Percentiles rank a stretch among this genome's conserved stretches.
Evolutionary conservation across 2,329 filamentous ascomycete species (phyloP).

Genomic region (Podosphaera leucotricha): DNA sequence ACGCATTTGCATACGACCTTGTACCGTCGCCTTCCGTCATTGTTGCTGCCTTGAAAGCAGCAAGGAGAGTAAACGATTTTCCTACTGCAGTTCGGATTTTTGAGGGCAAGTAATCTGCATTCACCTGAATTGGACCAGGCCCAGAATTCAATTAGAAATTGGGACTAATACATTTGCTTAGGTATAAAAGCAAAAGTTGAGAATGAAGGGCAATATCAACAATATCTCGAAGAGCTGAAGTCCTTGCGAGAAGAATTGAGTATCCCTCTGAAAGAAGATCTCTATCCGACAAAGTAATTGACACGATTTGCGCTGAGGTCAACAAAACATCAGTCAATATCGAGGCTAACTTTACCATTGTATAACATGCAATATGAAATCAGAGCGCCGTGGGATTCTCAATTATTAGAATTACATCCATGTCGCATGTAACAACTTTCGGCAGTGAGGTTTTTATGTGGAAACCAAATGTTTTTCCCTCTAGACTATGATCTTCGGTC

Average conservation of each 20-base stretch:
- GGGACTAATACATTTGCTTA: constrained; percentile 18
- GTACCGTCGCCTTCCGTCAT: constrained; percentile 85
- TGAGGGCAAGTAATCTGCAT: constrained; percentile 49
- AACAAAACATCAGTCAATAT: too few species aligned
- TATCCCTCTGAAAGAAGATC: constrained; percentile 70
- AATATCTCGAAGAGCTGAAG: constrained; percentile 88
- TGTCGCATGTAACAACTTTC: too few species aligned
- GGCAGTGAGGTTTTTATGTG: too few species aligned
- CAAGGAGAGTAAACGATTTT: constrained; percentile 92
- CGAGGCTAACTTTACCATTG: too few species aligned
- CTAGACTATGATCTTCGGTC: too few species aligned
- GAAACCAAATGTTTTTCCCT: too few species aligned
- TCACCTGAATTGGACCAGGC: neutral
- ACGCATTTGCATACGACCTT: constrained; percentile 99
- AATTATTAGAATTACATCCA: too few species aligned
- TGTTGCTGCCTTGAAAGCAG: constrained; percentile 75
- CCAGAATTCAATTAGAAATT: constrained; percentile 4
- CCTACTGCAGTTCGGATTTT: constrained; percentile 96
- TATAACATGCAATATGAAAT: too few species aligned
- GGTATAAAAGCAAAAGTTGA: constrained; percentile 99
- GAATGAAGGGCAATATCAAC: constrained; percentile 91
- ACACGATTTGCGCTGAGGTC: neutral
- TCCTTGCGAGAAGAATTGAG: constrained; percentile 82
- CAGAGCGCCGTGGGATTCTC: too few species aligned
- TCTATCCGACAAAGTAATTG: constrained; percentile 43